Evolutionary conservation across 352 stramenopile genomes (phyloP), one percentile per base, ranked within the genome.

Genomic region (Peronospora tabacina): DNA sequence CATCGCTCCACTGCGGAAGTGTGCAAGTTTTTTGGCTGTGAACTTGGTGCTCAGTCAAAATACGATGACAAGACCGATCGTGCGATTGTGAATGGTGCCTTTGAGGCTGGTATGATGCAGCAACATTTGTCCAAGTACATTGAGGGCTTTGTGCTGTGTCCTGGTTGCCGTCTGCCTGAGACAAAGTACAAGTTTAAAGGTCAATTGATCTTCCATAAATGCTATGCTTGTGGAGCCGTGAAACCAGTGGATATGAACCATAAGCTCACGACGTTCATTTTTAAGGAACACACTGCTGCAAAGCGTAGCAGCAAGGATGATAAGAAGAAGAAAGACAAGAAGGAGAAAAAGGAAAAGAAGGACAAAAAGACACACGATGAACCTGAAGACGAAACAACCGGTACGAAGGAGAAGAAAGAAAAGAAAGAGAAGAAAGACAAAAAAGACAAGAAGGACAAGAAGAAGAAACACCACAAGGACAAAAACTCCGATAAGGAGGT

Each of bases 171-270:
- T 46, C 77, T 99, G 15, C 97, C 97, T 0, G 97, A 99, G 76
- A 98, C 96, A 9, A 94, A 98, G 53, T 98, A 99, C 82, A 98
- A 98, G 69, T 98, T 99, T 64, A 99, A 99, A 80, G 86, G 85
- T 36, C 76, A 90, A 63, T 72, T 89, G 34, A 98, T 99, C 63
- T 98, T 82, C 63, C 96, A 99, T 78, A 98, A 98, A 63, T 99
- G 97, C 72, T 89, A 95, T 53, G 96, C 96, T 9, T 99, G 97
- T 77, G 96, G 97, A 36, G 87, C 85, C 7, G 97, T 98, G 19
- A 91, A 98, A 54, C 87, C 92, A 34, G 90, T 98, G 19, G 95
- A 99, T 75, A 98, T 98, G 94, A 96, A 85, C 56, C 95, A 99
- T 75, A 98, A 98, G 75, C 81, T 99, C 56, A 96, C 81, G 57